Base-by-base conservation (phyloP, 257 asterid species). In the Coffea canephora region DNA sequence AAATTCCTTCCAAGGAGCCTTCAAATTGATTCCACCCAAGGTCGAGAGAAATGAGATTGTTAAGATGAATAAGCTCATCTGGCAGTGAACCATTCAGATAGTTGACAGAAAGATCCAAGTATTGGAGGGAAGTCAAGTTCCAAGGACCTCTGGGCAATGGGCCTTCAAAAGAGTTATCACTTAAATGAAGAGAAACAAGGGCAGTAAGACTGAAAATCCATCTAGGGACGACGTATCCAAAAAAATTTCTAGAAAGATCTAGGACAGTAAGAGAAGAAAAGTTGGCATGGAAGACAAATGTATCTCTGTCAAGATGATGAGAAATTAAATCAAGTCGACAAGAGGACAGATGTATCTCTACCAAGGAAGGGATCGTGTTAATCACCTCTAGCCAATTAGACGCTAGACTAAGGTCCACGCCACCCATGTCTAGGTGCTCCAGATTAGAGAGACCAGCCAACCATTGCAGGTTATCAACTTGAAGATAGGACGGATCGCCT, bases 191-290 rank as follows among this genome's bases (percentile, higher is more conserved):
- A 49, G 36, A 57, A 7, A 1, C 62, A 25, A 73, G 77, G 14
- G 80, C 71, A 27, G 19, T 74, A n/a, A 79, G 82, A 69, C 66
- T 69, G 39, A 85, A 85, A 46, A 84, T 67, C 89, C 91, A 85
- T 19, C 69, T 78, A 8, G 78, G 84, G 48, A 82, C 61, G 62
- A 75, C 3, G 50, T 74, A 31, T 4, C 10, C 46, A 31, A 78
- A 77, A 0, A 12, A 0, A 18, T 81, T 79, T 0, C 0, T 0
- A 3, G 86, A 39, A 39, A 39, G 43, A 39, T 39, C 43, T 39
- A 39, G 43, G 43, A 39, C 43, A 39, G 4, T 39, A 4, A 39
- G 43, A 39, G 43, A 39, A 39, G 43, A 39, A 39, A 39, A 2
- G 4, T 39, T 39, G 43, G 43, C 0, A 4, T 39, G 43, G 43